phyloP scores from a whole-genome alignment of 192 early-diverging fungal genomes.

The Haplosporangium gracile region DNA sequence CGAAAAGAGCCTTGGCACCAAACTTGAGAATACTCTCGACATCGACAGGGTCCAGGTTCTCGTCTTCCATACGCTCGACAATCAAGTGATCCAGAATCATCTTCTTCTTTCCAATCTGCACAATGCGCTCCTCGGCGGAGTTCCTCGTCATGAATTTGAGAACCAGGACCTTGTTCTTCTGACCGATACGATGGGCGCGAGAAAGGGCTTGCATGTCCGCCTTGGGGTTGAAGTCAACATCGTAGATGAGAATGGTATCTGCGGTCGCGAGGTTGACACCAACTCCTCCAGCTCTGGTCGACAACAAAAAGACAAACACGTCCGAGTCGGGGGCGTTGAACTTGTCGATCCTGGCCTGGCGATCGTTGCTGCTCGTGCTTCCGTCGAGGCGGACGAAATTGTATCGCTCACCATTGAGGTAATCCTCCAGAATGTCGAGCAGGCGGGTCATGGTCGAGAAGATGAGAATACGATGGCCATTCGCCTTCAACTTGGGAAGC shows the following conservation, averaged over 20 bases:
- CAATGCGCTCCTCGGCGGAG: constrained; percentile 78
- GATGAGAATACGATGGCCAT: constrained; percentile 77
- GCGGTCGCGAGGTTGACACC: constrained; percentile 82
- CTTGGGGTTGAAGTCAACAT: constrained; percentile 83
- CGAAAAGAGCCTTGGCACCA: constrained; percentile 78
- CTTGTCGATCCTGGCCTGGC: constrained; percentile 70
- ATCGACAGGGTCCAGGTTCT: constrained; percentile 66
- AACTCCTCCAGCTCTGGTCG: constrained; percentile 81
- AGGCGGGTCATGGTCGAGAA: constrained; percentile 91
- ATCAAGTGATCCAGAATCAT: constrained; percentile 82
- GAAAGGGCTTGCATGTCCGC: constrained; percentile 79
- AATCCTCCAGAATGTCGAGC: constrained; percentile 86
- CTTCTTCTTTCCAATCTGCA: constrained; percentile 82
- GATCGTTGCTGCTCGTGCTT: constrained; percentile 58
- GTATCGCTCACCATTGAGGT: constrained; percentile 66
- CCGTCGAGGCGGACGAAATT: constrained; percentile 79
- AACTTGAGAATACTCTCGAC: constrained; percentile 75
- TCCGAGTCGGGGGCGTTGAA: constrained; percentile 76
- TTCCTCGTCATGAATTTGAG: constrained; percentile 74
- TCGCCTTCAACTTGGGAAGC: constrained; percentile 71
- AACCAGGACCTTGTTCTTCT: constrained; percentile 73
- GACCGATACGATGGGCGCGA: constrained; percentile 82
- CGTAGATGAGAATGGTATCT: constrained; percentile 82
- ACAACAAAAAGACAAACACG: constrained; percentile 75
- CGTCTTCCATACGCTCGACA: constrained; percentile 77